phyloP scores from a whole-genome alignment of 140 eudicot genomes.

The Stevia rebaudiana region DNA sequence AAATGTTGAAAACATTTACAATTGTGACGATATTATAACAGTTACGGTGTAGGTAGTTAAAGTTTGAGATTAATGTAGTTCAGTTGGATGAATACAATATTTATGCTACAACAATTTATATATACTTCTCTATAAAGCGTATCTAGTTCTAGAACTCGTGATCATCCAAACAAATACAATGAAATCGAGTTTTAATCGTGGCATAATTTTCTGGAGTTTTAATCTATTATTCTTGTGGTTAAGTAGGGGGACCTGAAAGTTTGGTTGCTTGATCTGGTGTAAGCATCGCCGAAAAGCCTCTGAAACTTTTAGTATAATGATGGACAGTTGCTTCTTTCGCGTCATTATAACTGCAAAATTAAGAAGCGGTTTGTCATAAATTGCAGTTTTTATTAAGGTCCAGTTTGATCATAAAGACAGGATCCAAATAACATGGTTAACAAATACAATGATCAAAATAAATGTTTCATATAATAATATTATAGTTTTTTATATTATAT shows the following conservation, averaged over 20 bases:
- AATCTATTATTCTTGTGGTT: background rate
- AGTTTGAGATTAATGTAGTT: background rate
- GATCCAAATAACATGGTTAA: background rate
- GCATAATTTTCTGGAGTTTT: too few species aligned
- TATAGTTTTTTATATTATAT: background rate
- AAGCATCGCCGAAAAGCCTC: slow-evolving; percentile 82
- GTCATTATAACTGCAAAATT: slow-evolving; percentile 33
- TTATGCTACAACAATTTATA: too few species aligned
- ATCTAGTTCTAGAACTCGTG: too few species aligned
- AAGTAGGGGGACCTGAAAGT: slow-evolving; percentile 37
- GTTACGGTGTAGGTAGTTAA: background rate
- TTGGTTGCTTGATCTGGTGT: slow-evolving; percentile 46
- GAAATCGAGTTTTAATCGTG: too few species aligned
- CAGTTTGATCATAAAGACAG: background rate
- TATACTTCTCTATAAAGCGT: too few species aligned
- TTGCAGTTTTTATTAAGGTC: background rate
- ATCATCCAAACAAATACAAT: too few species aligned
- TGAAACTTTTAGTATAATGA: slow-evolving; percentile 62
- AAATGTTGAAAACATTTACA: background rate
- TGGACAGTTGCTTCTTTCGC: slow-evolving; percentile 53
- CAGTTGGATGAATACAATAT: background rate
- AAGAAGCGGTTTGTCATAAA: background rate
- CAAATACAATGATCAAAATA: background rate
- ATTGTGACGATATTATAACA: background rate
- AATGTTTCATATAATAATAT: background rate